Evolutionary conservation across 73 alveolate genomes (phyloP).

Genomic region (Breviolum minutum): DNA sequence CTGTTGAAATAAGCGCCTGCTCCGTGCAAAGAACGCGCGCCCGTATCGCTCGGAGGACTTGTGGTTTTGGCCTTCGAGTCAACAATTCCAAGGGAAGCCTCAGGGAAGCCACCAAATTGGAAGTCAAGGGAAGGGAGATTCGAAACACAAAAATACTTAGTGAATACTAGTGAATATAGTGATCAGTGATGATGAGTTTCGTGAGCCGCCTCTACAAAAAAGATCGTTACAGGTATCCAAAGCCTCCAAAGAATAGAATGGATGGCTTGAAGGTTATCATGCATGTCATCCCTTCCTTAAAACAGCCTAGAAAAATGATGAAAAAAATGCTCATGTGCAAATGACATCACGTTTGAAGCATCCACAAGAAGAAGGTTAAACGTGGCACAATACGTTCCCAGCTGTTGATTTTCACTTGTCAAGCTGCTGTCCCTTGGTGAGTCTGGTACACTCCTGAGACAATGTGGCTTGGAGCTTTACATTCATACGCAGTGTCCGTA

Average conservation of each 20-base stretch:
- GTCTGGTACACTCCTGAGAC: conserved; percentile 40
- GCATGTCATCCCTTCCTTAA: no score
- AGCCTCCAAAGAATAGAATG: no score
- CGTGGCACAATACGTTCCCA: background rate
- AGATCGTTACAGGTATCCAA: no score
- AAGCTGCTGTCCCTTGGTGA: conserved; percentile 48
- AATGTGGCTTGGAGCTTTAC: background rate
- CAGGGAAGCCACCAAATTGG: background rate
- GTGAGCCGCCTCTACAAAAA: no score
- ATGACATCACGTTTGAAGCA: background rate
- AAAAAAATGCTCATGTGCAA: no score
- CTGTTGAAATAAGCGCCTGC: background rate
- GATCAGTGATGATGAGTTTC: background rate
- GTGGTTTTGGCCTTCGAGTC: conserved; percentile 66
- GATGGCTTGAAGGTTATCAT: no score
- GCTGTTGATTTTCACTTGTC: background rate
- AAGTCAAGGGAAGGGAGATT: background rate
- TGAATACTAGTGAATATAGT: no score
- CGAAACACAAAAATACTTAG: no score
- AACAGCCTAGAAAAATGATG: no score
- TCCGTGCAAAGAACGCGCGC: conserved; percentile 10
- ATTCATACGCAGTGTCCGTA: no score
- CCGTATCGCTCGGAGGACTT: conserved; percentile 18
- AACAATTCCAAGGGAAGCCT: conserved; percentile 74
- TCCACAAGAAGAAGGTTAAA: background rate